phyloP scores from a whole-genome alignment of 306 rosid species.

The Carpinus fangiana region DNA sequence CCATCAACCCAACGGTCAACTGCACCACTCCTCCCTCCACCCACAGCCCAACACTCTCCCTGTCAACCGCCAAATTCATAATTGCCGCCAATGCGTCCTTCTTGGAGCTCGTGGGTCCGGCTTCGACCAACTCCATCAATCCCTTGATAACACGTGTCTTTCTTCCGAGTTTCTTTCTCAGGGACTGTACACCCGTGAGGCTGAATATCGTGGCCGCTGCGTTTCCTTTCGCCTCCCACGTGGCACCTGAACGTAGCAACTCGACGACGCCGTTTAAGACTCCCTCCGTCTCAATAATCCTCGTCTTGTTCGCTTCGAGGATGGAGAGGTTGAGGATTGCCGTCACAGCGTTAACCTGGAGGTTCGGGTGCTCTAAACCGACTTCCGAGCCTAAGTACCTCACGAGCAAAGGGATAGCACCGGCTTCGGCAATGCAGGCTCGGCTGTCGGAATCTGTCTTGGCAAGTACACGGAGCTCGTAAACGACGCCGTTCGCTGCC shows the following conservation, averaged over 20 bases:
- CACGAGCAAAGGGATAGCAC: constrained; percentile 68
- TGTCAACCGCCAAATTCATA: constrained; percentile 63
- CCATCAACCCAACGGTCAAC: constrained; percentile 48
- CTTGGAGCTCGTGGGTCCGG: constrained; percentile 55
- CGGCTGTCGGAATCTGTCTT: constrained; percentile 83
- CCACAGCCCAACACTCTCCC: constrained; percentile 61
- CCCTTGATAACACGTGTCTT: constrained; percentile 63
- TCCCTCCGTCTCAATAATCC: constrained; percentile 82
- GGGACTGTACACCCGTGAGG: constrained; percentile 46
- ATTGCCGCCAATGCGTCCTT: constrained; percentile 82
- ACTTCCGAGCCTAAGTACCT: constrained; percentile 41
- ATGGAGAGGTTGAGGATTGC: constrained; percentile 78
- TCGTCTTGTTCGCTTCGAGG: constrained; percentile 61
- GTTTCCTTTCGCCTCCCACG: constrained; percentile 96
- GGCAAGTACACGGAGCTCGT: constrained; percentile 75
- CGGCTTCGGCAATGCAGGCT: constrained; percentile 73
- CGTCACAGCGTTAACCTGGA: constrained; percentile 86
- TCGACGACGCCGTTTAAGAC: constrained; percentile 65
- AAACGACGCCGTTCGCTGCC: constrained; percentile 56
- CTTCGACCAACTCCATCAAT: constrained; percentile 58
- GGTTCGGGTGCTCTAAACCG: constrained; percentile 35
- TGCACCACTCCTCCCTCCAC: constrained; percentile 72
- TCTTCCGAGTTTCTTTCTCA: constrained; percentile 64
- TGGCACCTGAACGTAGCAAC: constrained; percentile 61
- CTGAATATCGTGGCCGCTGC: constrained; percentile 89